Conservation (phyloP, 2,329 filamentous ascomycete genomes). For the Cryoendolithus antarcticus region DNA sequence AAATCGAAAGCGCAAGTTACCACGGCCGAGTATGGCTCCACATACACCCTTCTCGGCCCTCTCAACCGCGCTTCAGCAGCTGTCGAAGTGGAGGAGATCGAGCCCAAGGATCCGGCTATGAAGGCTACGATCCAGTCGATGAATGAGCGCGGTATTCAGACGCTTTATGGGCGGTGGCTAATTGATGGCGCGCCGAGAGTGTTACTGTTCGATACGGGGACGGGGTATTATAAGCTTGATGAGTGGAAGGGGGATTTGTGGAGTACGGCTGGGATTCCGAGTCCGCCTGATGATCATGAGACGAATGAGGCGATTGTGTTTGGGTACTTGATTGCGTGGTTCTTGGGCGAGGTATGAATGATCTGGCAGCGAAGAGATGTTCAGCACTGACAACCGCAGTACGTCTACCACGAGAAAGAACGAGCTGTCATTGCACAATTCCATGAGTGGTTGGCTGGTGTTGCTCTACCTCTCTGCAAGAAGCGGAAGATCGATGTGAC, state of each 20-base stretch:
- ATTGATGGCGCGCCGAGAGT: constrained; percentile 94
- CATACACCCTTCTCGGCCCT: constrained; percentile 89
- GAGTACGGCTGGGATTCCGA: constrained; percentile 87
- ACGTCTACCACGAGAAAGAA: constrained; percentile 82
- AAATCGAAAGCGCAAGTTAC: constrained; percentile 98
- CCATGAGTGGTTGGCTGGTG: constrained; percentile 96
- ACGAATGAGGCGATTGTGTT: constrained; percentile 97
- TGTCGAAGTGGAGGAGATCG: constrained; percentile 93
- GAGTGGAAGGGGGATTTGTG: constrained; percentile 97
- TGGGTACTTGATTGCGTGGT: constrained; percentile 95
- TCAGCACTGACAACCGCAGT: constrained; percentile 41
- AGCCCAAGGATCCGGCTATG: constrained; percentile 69
- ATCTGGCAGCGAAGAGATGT: background rate
- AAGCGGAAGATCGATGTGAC: constrained; percentile 92
- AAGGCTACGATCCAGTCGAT: constrained; percentile 78
- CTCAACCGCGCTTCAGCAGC: constrained; percentile 85
- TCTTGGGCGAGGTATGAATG: constrained; percentile 73
- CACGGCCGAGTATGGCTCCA: constrained; percentile 94
- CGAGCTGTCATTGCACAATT: constrained; percentile 94
- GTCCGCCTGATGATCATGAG: constrained; percentile 80
- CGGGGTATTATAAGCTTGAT: constrained; percentile 77
- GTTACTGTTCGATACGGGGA: constrained; percentile 86
- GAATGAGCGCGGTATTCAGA: constrained; percentile 79
- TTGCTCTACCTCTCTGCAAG: constrained; percentile 81
- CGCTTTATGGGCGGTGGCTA: constrained; percentile 90